Evolutionary conservation across 768 basidiomycete genomes (phyloP), one percentile per base, ranked within the genome.

Genomic region (Hemileccinum rubropunctum): DNA sequence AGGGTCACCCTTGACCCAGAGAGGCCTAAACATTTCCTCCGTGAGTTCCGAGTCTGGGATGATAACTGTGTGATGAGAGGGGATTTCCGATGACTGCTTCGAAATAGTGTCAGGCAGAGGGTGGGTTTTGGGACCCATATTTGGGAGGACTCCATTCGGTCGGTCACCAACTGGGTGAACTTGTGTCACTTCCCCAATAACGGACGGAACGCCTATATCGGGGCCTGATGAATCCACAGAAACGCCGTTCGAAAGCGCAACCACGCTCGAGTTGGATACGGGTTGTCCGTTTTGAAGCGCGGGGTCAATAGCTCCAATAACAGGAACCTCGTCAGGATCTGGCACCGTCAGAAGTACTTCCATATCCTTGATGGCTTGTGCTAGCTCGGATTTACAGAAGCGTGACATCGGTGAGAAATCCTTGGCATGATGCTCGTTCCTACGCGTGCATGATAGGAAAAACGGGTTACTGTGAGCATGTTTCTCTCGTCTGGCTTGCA

Each of bases 331-430:
- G 32, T 69, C 67, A 2, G 51, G 50, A 41, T 72, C 68, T 20
- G 69, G 59, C 23, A 62, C 59, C 26, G 58, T 49, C 21, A 83
- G 58, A 30, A 89, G 68, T 26, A 57, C 67, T 57, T 83, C 79
- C 87, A 97, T 91, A 48, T 82, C 82, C 32, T 66, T 57, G 55
- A 95, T 82, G 17, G 86, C 81, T 33, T 75, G 69, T 12, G 74
- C 73, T 7, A 95, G 71, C 62, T 93, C 91, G 1, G 64, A 65
- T 47, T 72, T 71, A 53, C 77, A 76, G 59, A 95, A 91, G 38
- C 91, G 74, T 4, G 91, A 86, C 68, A 95, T 84, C 6, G 92
- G 87, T 6, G 84, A 83, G 58, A 95, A 91, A 48, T 86, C 79
- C 27, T 68, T 73, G 11, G 77, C 72, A 18, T 74, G 71, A 59